phyloP scores from a whole-genome alignment of 2,329 filamentous ascomycete genomes.

The Huntiella bhutanensis region DNA sequence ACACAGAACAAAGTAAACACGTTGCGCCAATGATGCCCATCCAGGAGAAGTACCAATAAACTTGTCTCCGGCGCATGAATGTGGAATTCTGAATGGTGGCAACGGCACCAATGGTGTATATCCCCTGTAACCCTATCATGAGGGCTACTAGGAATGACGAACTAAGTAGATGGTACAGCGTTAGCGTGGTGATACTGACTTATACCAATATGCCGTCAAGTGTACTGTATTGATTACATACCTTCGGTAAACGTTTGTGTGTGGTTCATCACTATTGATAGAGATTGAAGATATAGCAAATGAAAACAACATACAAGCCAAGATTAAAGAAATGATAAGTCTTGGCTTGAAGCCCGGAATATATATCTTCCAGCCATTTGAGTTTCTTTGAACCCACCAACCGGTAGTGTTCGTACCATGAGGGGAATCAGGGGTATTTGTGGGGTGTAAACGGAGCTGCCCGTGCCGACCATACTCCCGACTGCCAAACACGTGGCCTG shows the following conservation, averaged over 20 bases:
- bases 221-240: neutral
- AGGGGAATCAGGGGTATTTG: too few species aligned
- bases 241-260: neutral
- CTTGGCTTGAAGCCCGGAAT: neutral
- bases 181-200: neutral
- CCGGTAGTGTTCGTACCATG: neutral
- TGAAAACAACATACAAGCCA: conserved; percentile 1
- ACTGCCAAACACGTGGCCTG: too few species aligned
- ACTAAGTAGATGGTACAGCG: neutral
- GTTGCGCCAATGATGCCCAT: neutral
- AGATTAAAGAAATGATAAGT: neutral
- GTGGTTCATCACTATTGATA: conserved; percentile 1
- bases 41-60: conserved; percentile 3
- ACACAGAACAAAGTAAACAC: neutral
- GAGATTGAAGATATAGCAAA: conserved; percentile 5
- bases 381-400: neutral
- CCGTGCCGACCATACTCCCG: too few species aligned
- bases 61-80: neutral
- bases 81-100: neutral
- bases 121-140: conserved; percentile 1
- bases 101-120: neutral
- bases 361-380: neutral
- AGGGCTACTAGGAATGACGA: conserved; percentile 6
- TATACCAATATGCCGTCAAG: neutral
- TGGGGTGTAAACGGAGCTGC: too few species aligned